These are phyloP conservation scores for Neoscytalidium dimidiatum DNA, from an alignment of 2,329 filamentous ascomycete species.

Conservation along the genomic window DNA sequence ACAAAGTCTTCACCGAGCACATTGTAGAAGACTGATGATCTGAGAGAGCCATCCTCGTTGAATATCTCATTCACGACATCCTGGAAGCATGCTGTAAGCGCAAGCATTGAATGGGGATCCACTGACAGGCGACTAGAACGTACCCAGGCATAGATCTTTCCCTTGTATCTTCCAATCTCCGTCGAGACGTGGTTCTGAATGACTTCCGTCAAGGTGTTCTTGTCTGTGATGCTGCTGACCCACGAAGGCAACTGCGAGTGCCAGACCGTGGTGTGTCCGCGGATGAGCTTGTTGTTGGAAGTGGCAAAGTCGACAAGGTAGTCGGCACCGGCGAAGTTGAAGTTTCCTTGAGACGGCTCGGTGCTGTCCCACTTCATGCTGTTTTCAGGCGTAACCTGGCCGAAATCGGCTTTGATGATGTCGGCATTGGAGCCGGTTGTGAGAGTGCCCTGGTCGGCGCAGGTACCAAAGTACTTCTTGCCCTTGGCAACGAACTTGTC, in stretches of 20 bases:
- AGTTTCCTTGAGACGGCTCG: constrained; percentile 51
- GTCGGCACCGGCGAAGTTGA: constrained; percentile 61
- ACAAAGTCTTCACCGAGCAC: constrained; percentile 72
- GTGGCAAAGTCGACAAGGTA: constrained; percentile 61
- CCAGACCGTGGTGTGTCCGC: constrained; percentile 69
- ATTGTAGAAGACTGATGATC: constrained; percentile 64
- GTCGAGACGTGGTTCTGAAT: constrained; percentile 63
- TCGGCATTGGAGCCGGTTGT: constrained; percentile 51
- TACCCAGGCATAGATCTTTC: constrained; percentile 61
- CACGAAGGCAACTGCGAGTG: constrained; percentile 55
- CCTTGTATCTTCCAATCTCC: constrained; percentile 61
- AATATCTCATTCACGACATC: constrained; percentile 69
- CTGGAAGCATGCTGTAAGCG: background rate
- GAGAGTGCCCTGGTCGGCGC: constrained; percentile 57
- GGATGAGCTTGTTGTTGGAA: constrained; percentile 59
- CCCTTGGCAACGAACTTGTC: constrained; percentile 60
- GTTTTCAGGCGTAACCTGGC: constrained; percentile 68
- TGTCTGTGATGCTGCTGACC: constrained; percentile 60
- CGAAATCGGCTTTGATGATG: constrained; percentile 63
- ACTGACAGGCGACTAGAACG: constrained; percentile 31
- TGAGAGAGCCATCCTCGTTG: constrained; percentile 60
- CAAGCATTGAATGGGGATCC: too few relatives aligned
- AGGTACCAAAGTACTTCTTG: constrained; percentile 66
- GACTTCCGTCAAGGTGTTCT: constrained; percentile 54
- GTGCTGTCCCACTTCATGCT: constrained; percentile 68